Evolutionary conservation across 1,284 basidiomycete species (phyloP).

Genomic region (Cutaneotrichosporon cutaneum): DNA sequence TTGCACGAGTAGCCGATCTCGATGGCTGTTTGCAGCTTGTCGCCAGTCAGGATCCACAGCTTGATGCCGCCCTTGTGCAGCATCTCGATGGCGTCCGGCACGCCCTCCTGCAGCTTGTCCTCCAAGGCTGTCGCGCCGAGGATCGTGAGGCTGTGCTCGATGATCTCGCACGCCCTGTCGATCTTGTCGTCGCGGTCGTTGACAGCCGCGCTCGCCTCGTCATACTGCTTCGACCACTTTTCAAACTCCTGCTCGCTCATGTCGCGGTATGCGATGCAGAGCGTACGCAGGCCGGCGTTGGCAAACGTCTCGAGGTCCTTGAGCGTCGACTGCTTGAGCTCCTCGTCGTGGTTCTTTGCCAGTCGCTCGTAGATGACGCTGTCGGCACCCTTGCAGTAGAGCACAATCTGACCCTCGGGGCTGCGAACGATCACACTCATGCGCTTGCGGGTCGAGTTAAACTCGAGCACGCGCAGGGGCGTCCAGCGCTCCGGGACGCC

Average conservation of each 20-base stretch:
- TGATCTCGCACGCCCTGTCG: conserved; percentile 77
- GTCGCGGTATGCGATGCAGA: conserved; percentile 82
- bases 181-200: conserved; percentile 84
- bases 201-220: conserved; percentile 71
- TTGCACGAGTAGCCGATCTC: conserved; percentile 95
- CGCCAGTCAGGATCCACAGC: conserved; percentile 75
- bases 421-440: conserved; percentile 87
- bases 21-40: conserved; percentile 96
- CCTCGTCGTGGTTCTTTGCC: conserved; percentile 67
- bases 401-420: conserved; percentile 73
- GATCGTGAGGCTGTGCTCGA: conserved; percentile 79
- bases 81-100: conserved; percentile 91
- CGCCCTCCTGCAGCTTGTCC: conserved; percentile 95
- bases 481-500: conserved; percentile 81
- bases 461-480: conserved; percentile 80
- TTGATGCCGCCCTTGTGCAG: conserved; percentile 94
- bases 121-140: conserved; percentile 94
- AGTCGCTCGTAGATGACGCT: conserved; percentile 89
- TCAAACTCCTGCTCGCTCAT: conserved; percentile 80
- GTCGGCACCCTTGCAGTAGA: conserved; percentile 97
- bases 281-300: conserved; percentile 84
- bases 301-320: conserved; percentile 91
- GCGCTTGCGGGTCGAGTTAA: conserved; percentile 88
- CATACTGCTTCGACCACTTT: conserved; percentile 76
- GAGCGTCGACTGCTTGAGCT: conserved; percentile 71